Evolutionary conservation across 306 rosid species (phyloP).

Genomic region (Cyamopsis tetragonoloba): DNA sequence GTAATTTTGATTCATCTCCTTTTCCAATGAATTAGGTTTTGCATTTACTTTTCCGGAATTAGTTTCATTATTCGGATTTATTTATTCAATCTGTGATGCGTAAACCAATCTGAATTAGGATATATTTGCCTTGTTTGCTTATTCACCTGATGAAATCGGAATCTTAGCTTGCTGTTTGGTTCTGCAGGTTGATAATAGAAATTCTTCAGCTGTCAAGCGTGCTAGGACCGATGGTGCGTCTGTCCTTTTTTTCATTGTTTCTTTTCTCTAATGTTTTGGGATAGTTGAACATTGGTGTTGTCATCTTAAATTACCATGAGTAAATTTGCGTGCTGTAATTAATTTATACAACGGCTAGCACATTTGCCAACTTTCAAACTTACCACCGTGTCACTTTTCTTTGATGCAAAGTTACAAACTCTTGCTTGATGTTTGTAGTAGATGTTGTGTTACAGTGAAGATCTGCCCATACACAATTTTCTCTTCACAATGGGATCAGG

Average conservation of each 20-base stretch:
- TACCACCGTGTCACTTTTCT: background rate
- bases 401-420: background rate
- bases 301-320: background rate
- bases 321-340: background rate
- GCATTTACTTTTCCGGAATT: background rate
- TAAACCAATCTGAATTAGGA: background rate
- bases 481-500: background rate
- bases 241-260: background rate
- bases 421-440: background rate
- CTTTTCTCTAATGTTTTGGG: background rate
- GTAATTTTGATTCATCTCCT: background rate
- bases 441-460: background rate
- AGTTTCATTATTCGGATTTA: background rate
- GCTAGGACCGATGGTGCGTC: slow-evolving; percentile 93
- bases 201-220: slow-evolving; percentile 95
- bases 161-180: background rate
- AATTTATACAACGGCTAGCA: background rate
- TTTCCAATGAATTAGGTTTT: background rate
- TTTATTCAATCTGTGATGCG: background rate
- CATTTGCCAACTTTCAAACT: background rate
- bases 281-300: background rate
- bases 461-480: background rate
- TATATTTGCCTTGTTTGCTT: background rate
- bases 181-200: slow-evolving; percentile 83
- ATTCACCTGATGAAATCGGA: background rate